Conservation (phyloP, 1,139 yeast genomes). For the Kodamaea plutei region DNA sequence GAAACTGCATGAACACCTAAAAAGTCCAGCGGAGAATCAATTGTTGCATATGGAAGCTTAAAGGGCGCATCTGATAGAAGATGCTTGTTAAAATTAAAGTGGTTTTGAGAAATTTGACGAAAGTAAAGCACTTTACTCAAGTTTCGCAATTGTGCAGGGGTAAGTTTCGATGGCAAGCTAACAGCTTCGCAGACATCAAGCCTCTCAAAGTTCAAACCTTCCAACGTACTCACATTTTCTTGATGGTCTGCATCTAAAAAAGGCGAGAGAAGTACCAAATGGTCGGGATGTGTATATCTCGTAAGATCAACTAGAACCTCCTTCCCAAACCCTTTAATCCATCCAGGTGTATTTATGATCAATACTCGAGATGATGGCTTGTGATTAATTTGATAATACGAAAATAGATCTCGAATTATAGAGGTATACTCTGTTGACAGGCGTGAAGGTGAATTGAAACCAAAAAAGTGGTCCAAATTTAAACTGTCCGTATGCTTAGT, state of each 20-base stretch:
- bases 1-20: conserved; percentile 37
- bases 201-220: conserved; percentile 19
- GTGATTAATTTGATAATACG: conserved; percentile 23
- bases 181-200: conserved; percentile 24
- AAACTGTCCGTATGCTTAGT: conserved; percentile 10
- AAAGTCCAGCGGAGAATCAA: conserved; percentile 13
- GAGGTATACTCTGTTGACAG: conserved; percentile 56
- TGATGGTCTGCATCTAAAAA: conserved; percentile 17
- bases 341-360: conserved; percentile 83
- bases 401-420: conserved; percentile 42
- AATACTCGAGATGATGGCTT: conserved; percentile 38
- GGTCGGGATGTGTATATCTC: conserved; percentile 46
- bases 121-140: conserved; percentile 51
- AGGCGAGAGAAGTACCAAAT: conserved; percentile 38
- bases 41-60: conserved; percentile 39
- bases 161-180: conserved; percentile 32
- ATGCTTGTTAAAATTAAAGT: conserved; percentile 48
- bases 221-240: conserved; percentile 24
- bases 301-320: conserved; percentile 55
- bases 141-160: conserved; percentile 51
- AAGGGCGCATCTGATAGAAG: conserved; percentile 46
- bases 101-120: conserved; percentile 31
- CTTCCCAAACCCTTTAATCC: conserved; percentile 88
- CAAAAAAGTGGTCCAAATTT: conserved; percentile 45
- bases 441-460: conserved; percentile 70